Evolutionary conservation across 495 filamentous ascomycete species (phyloP).

Genomic region (Niebla homalea): DNA sequence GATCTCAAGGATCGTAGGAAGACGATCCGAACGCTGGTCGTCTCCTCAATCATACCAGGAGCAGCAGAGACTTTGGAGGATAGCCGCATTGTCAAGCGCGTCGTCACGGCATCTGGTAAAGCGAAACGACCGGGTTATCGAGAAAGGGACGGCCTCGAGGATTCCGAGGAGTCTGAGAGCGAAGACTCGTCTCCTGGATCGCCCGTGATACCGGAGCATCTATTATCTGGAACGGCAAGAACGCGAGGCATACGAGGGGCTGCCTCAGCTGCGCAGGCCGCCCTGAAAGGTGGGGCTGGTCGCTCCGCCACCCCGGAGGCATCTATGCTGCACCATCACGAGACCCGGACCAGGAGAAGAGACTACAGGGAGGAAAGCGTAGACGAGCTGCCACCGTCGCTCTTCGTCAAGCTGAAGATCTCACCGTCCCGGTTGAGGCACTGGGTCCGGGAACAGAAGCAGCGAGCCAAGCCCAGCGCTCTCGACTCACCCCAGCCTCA

Average conservation of each 20-base stretch:
- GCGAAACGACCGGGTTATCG: constrained; percentile 36
- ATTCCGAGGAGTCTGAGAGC: constrained; percentile 78
- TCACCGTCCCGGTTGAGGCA: constrained; percentile 47
- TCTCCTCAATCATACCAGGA: constrained; percentile 82
- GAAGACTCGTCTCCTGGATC: constrained; percentile 80
- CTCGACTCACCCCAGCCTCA: constrained; percentile 15
- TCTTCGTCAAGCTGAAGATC: constrained; percentile 64
- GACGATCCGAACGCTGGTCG: constrained; percentile 78
- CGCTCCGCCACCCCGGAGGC: constrained; percentile 84
- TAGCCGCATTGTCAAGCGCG: constrained; percentile 69
- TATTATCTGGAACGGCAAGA: constrained; percentile 64
- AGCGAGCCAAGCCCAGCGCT: constrained; percentile 24
- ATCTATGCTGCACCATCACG: constrained; percentile 53
- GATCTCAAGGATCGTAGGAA: constrained; percentile 91
- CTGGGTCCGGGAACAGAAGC: constrained; percentile 37
- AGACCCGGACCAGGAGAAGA: constrained; percentile 53
- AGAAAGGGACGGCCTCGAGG: constrained; percentile 51
- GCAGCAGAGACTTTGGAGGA: constrained; percentile 69
- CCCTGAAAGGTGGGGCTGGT: constrained; percentile 58
- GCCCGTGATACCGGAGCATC: constrained; percentile 54
- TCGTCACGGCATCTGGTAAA: constrained; percentile 42
- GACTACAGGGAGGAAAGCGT: constrained; percentile 58
- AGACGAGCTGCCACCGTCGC: constrained; percentile 41
- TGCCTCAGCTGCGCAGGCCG: constrained; percentile 65
- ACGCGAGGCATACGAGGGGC: constrained; percentile 80